Base-by-base conservation (phyloP, 805 yeast species). In the Saturnispora dispora region DNA sequence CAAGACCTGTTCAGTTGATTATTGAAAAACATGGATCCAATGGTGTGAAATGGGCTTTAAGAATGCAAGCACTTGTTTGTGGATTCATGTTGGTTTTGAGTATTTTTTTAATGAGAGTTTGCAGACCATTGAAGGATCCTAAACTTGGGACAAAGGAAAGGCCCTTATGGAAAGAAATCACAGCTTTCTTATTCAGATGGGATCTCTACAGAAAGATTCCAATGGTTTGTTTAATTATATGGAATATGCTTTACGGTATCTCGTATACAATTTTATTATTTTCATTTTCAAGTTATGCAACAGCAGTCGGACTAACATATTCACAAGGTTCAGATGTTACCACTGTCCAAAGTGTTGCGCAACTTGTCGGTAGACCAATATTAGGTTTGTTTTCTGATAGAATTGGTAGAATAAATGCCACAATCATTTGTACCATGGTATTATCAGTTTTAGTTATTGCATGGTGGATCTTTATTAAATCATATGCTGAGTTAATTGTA, bases 391-490 rank as follows among this genome's bases (percentile, higher is more conserved):
- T 70, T 1, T 76, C 80, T 35, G 81, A 76, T 55, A 63, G 60
- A 35, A 59, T 63, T 45, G 83, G 83, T 2, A 68, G 80, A 45
- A 63, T 71, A 0, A 78, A 78, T 58, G 63, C 71, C 17, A 70
- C 81, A 4, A 64, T 72, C 10, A 30, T 65, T 4, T 56, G 68
- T 6, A 69, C 76, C 1, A 18, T 58, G 1, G 52, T 74, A 3
- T 54, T 73, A 27, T 63, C 70, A 2, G 56, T 77, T 0, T 54
- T 76, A n/a, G 56, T 68, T 32, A 71, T 76, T 51, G 71, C 65
- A 3, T 76, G 71, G 55, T 79, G 84, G 83, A 66, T 76, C 13
- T 72, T 77, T 22, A 63, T 75, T 0, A 63, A 66, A 15, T 70
- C 70, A 1, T 77, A 72, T 55, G 63, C 67, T 0, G 66, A 70